Base-by-base conservation (phyloP, 805 yeast species). In the Isabelozyma heimii region DNA sequence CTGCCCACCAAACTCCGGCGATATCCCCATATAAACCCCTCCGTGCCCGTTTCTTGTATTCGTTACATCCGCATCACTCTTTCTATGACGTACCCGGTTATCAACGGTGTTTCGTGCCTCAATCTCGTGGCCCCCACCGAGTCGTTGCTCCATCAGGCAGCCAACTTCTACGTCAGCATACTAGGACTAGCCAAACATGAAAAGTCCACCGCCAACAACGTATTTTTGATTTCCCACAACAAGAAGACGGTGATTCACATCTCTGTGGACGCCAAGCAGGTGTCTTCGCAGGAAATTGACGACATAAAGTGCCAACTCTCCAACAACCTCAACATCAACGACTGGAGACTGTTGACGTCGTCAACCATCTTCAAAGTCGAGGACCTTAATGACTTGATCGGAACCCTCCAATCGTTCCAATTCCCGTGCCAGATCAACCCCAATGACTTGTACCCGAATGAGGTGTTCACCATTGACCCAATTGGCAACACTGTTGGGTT, bases 401-500 rank as follows among this genome's bases (percentile, higher is more conserved):
- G 37, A 55, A 55, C 60, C n/a, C 64, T 79, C 24, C 53, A 65
- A 43, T 54, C 59, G 13, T 53, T 57, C 4, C 57, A 67, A 1
- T 52, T 59, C 42, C 69, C 76, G 12, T 72, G 70, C 47, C 91
- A 85, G 65, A 74, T 81, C 20, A 73, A 78, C 57, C 97, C 98
- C 5, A 83, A 84, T 49, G 87, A 82, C 43, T 70, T 85, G 48
- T 80, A 79, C 48, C 96, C 97, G 5, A 76, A 80, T 55, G 96
- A 89, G 65, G 72, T 87, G 6, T 89, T 85, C 65, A 79, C 83
- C 7, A 62, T 87, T 24, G 97, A 92, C 65, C 97, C 98, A 8
- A 70, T 91, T 53, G 97, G 97, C 15, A 80, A 82, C 56, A 66
- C 91, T 27, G 65, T 91, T 43, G 97, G 97, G 4, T 90, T 91